Base-by-base conservation (phyloP, 164 flowering plant species). In the Taxillus chinensis region DNA sequence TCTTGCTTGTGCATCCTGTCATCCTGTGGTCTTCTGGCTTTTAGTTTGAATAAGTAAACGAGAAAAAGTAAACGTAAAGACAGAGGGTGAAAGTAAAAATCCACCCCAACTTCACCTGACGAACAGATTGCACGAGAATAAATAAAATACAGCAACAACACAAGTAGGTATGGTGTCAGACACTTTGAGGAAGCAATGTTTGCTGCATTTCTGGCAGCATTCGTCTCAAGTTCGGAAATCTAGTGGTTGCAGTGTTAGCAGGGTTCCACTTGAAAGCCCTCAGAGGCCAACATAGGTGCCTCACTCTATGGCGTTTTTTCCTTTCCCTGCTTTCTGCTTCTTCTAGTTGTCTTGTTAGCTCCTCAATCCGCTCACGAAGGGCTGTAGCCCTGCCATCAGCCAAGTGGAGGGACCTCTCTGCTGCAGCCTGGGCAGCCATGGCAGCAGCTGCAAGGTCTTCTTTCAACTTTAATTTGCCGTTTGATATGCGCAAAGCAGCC, bases 271-370 rank as follows among this genome's bases (percentile, higher is more conserved):
- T 74, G 48, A 83, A 60, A 8, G 66, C 69, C 57, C 64, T 72
- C 86, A 87, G 86, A 15, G 95, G 95, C 95, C 97, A 88, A 72
- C 95, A 88, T 7, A 86, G 62, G 54, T 70, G 84, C 55, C 92
- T 80, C 27, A 74, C 71, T 55, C 68, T 80, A 14, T 66, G 69
- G 15, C 77, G 72, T 13, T 43, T 67, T 16, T 73, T 76, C 5
- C 68, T 40, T 13, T 77, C 81, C 60, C 62, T 74, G 58, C 67
- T 69, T 13, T 86, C 93, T 45, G 77, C 78, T 62, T 83, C 89
- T 75, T 88, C 95, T 17, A 88, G 15, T 64, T 83, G 91, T 66
- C 71, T 78, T 2, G 82, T 77, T 27, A 90, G 70, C 68, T 85
- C 93, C 74, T 88, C 88, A 11, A 88, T 76, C 52, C 81, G 67